A percentile compares a stretch with the other conserved stretches of the same genome.
Evolutionary conservation across 345 rosid genomes (phyloP).

Genomic region (Populus tremula): DNA sequence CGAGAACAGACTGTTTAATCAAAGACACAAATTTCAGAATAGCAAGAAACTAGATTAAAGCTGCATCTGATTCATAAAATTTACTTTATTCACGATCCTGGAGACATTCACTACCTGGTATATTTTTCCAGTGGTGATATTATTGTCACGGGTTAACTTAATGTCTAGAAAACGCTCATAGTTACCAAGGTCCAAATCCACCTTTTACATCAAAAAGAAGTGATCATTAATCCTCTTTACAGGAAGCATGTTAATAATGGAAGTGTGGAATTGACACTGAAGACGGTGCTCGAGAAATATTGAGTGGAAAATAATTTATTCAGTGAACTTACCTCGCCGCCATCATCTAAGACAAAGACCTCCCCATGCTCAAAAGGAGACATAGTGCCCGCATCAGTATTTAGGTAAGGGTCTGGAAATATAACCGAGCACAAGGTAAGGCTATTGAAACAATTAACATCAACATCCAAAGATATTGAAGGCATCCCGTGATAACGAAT

Average conservation of each 20-base stretch:
- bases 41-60: background rate
- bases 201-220: conserved; percentile 41
- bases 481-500: background rate
- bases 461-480: background rate
- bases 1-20: conserved; percentile 61
- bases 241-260: background rate
- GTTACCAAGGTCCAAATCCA: conserved; percentile 98
- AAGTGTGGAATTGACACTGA: background rate
- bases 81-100: background rate
- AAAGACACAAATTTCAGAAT: background rate
- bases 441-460: background rate
- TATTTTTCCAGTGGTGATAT: conserved; percentile 90
- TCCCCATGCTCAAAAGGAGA: conserved; percentile 98
- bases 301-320: background rate
- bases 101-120: conserved; percentile 54
- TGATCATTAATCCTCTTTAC: background rate
- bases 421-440: background rate
- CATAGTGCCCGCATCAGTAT: conserved; percentile 98
- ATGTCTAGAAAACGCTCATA: conserved; percentile 90
- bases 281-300: background rate
- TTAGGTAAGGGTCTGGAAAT: conserved; percentile 82
- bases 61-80: background rate
- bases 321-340: conserved; percentile 72
- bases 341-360: conserved; percentile 93
- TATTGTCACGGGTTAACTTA: conserved; percentile 80